Percentiles rank a stretch among this genome's conserved stretches.
These are phyloP conservation scores for Tetrapisispora iriomotensis DNA, from an alignment of 805 yeast genomes.

Conservation along the genomic window DNA sequence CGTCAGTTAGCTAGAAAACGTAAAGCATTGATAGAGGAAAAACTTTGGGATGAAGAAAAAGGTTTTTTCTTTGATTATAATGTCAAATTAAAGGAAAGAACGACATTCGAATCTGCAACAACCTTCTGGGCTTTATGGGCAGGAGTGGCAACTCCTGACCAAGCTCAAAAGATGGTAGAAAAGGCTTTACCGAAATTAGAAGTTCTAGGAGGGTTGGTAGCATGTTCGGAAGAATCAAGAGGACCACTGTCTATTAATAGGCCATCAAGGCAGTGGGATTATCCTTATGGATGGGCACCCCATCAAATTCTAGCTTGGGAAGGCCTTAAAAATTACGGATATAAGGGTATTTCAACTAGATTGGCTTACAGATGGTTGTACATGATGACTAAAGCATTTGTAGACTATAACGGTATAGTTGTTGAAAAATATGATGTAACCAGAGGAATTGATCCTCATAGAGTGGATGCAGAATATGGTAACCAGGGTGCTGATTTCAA, in stretches of 20 bases:
- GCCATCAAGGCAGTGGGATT: slow-evolving; percentile 97
- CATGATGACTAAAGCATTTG: slow-evolving; percentile 81
- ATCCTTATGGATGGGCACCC: slow-evolving; percentile 98
- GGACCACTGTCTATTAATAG: slow-evolving; percentile 59
- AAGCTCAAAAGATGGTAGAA: slow-evolving; percentile 54
- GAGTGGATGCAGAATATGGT: slow-evolving; percentile 93
- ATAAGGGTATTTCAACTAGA: slow-evolving; percentile 51
- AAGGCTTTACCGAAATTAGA: slow-evolving; percentile 62
- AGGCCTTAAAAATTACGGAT: slow-evolving; percentile 70
- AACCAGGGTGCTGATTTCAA: slow-evolving; percentile 89
- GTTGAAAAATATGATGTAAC: slow-evolving; percentile 94
- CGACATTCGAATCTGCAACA: slow-evolving; percentile 75
- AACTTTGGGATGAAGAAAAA: slow-evolving; percentile 73
- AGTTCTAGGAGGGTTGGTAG: slow-evolving; percentile 77
- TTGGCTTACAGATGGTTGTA: slow-evolving; percentile 82
- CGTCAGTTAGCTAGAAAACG: slow-evolving; percentile 44
- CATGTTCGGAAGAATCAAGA: slow-evolving; percentile 68
- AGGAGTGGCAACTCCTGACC: slow-evolving; percentile 52
- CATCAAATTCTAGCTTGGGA: slow-evolving; percentile 93
- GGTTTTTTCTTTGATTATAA: slow-evolving; percentile 82
- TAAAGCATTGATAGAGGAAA: slow-evolving; percentile 46
- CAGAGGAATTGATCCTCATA: slow-evolving; percentile 71
- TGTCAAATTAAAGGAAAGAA: slow-evolving; percentile 43
- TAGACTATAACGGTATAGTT: slow-evolving; percentile 86
- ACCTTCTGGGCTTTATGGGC: slow-evolving; percentile 92